These are phyloP conservation scores for Dictyostelium citrinum DNA, from an alignment of 78 protist species.

Conservation along the genomic window DNA sequence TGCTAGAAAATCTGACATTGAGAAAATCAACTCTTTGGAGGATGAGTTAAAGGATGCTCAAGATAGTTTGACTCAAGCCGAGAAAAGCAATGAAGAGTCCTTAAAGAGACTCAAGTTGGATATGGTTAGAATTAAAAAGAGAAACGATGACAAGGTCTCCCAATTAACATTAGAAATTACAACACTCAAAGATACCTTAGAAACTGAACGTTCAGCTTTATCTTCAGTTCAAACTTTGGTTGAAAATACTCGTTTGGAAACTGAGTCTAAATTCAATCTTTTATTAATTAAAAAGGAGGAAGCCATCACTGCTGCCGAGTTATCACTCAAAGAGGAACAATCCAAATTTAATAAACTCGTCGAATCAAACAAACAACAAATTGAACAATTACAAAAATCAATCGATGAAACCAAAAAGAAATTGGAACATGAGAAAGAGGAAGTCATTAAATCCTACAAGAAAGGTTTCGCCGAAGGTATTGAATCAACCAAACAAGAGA, in stretches of 20 bases:
- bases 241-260: constrained; percentile 35
- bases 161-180: constrained; percentile 48
- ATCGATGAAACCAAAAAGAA: background rate
- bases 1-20: constrained; percentile 26
- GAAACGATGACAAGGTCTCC: constrained; percentile 50
- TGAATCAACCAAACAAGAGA: background rate
- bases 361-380: background rate
- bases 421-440: background rate
- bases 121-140: constrained; percentile 48
- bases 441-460: constrained; percentile 53
- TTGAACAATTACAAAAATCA: background rate
- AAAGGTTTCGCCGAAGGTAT: constrained; percentile 66
- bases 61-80: constrained; percentile 33
- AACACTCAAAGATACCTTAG: constrained; percentile 40
- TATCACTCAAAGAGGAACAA: background rate
- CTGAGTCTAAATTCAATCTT: constrained; percentile 30
- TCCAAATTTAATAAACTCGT: background rate
- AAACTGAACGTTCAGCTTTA: constrained; percentile 44
- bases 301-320: background rate
- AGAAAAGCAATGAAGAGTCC: constrained; percentile 43
- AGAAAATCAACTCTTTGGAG: constrained; percentile 39
- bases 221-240: constrained; percentile 12
- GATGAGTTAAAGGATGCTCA: constrained; percentile 71
- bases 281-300: constrained; percentile 18
- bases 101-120: constrained; percentile 47